These are phyloP conservation scores for Mucor irregularis DNA, from an alignment of 371 early-diverging fungal genomes.

Conservation along the genomic window DNA sequence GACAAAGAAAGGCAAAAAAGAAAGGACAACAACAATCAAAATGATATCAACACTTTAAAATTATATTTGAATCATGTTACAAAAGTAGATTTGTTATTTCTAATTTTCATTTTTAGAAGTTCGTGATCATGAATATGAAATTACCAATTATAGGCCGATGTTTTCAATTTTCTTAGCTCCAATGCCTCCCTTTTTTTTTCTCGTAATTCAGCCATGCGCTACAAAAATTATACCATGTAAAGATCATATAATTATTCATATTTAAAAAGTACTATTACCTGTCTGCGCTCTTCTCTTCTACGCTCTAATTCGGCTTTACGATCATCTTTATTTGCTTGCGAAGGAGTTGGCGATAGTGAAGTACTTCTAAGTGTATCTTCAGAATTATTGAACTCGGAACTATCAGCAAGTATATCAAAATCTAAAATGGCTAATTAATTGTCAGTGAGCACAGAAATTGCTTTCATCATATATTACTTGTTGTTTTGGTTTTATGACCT, in stretches of 20 bases:
- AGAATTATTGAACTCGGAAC: neutral
- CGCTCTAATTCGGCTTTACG: slow-evolving; percentile 57
- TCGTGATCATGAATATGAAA: slow-evolving; percentile 7
- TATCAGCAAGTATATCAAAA: neutral
- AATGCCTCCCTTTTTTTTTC: slow-evolving; percentile 49
- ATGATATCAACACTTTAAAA: too few species aligned
- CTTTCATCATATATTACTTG: slow-evolving; percentile 38
- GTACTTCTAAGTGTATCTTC: neutral
- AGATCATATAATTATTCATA: too few species aligned
- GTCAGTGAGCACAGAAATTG: neutral
- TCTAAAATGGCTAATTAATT: neutral
- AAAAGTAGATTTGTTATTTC: slow-evolving; percentile 1
- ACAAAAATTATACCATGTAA: too few species aligned
- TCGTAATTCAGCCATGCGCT: slow-evolving; percentile 60
- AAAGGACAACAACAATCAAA: neutral
- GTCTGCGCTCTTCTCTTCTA: slow-evolving; percentile 61
- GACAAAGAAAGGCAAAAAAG: neutral
- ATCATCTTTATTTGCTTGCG: slow-evolving; percentile 45
- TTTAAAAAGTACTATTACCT: slow-evolving; percentile 28
- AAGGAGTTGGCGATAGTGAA: slow-evolving; percentile 5
- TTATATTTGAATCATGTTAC: too few species aligned
- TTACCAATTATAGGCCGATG: slow-evolving; percentile 21
- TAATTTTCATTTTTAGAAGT: slow-evolving; percentile 7
- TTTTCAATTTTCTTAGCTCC: slow-evolving; percentile 41
- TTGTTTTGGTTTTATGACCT: slow-evolving; percentile 34